phyloP scores from a whole-genome alignment of 2,329 filamentous ascomycete species.

The Aureobasidium sp. region DNA sequence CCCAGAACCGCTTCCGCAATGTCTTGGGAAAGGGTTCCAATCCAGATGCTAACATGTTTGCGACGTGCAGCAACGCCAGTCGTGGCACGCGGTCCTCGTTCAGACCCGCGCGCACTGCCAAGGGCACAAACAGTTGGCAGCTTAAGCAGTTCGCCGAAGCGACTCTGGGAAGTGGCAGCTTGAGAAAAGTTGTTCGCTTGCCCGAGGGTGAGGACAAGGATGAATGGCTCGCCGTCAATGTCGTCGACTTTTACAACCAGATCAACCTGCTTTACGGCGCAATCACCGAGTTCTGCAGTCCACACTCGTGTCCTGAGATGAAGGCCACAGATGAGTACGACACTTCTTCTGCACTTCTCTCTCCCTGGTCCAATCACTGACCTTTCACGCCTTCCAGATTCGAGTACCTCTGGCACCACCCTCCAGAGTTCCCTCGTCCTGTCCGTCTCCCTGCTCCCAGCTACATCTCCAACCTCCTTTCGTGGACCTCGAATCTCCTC shows the following conservation, averaged over 20 bases:
- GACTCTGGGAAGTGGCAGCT: slow-evolving; percentile 84
- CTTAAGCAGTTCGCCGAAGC: slow-evolving; percentile 97
- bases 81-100: slow-evolving; percentile 82
- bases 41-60: slow-evolving; percentile 28
- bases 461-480: slow-evolving; percentile 97
- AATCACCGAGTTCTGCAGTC: slow-evolving; percentile 98
- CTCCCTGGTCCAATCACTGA: background rate
- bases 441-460: slow-evolving; percentile 97
- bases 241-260: slow-evolving; percentile 99
- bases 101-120: slow-evolving; percentile 73
- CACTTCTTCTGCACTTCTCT: background rate
- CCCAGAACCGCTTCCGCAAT: slow-evolving; percentile 22
- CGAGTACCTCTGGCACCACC: slow-evolving; percentile 98
- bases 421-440: slow-evolving; percentile 83
- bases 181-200: slow-evolving; percentile 92
- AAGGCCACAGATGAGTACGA: slow-evolving; percentile 96
- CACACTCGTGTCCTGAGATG: slow-evolving; percentile 96
- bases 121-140: slow-evolving; percentile 86
- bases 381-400: slow-evolving; percentile 49
- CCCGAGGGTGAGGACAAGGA: slow-evolving; percentile 97
- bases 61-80: slow-evolving; percentile 30
- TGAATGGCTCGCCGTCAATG: slow-evolving; percentile 97
- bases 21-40: slow-evolving; percentile 8
- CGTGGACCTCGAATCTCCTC: slow-evolving; percentile 90
- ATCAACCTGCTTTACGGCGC: slow-evolving; percentile 98